Evolutionary conservation across 108 stramenopile genomes (phyloP), one percentile per base, ranked within the genome.

Genomic region (Fragilaria crotonensis): DNA sequence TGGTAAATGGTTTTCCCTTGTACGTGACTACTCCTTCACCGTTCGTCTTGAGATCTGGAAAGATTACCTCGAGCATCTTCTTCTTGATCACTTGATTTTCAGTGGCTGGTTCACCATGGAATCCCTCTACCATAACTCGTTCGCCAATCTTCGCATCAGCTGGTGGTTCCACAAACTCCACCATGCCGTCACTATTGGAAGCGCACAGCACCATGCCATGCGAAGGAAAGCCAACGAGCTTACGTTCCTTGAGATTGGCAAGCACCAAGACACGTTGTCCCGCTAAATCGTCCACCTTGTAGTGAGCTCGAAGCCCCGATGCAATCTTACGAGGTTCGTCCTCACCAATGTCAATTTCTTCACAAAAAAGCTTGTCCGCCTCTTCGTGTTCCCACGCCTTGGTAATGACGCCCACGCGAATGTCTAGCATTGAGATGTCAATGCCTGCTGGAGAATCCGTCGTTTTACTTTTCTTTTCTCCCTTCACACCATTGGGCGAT

Each of bases 121-220:
- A 80, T 4, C 92, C 96, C 20, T 64, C 78, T n/a, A 83, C 67
- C 33, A 63, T 58, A 33, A 93, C 72, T 30, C 91, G 73, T 25
- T 92, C 94, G 1, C 94, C 94, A 31, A 89, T 60, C 7, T 67
- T 31, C 5, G 94, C 89, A 21, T 59, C 85, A 1, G 55, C 89
- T 14, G 91, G 94, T 18, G 89, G 87, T 11, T 90, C 85, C 0
- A 95, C 66, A 52, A 97, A 72, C 48, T 81, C 73, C 1, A 97
- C 88, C 19, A 48, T 62, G 4, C 76, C 70, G 66, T 93, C 96
- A n/a, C 57, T 80, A 18, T 49, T 68, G 57, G 52, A 53, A 11
- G 96, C 94, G 51, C 91, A 93, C 45, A 97, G 71, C 32, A 97
- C 96, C 96, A 97, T 97, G 18, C 96, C 95, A 54, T 93, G 83